Percentiles rank a stretch among this genome's conserved stretches.
These are phyloP conservation scores for Elaeis oleifera DNA, from an alignment of 202 grass and related monocot species.

Conservation along the genomic window DNA sequence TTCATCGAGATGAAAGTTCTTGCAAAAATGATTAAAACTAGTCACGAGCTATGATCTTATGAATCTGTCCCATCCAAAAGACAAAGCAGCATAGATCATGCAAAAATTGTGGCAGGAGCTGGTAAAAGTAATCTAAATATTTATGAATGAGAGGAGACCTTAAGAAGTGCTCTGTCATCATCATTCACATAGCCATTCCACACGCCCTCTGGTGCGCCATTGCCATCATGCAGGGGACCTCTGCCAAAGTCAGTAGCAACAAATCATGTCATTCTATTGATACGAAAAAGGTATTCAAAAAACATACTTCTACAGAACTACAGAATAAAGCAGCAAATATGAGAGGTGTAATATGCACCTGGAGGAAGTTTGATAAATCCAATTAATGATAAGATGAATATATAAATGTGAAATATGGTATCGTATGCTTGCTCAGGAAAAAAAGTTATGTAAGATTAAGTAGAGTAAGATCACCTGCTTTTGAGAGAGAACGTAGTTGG, in stretches of 20 bases:
- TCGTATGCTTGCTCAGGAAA: no score
- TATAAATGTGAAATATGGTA: no score
- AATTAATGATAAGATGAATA: no score
- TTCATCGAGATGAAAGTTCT: no score
- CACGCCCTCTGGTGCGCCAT: conserved; percentile 33
- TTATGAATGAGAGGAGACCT: conserved; percentile 32
- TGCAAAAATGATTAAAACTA: no score
- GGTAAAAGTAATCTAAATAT: neutral
- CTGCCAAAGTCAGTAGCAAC: conserved; percentile 23
- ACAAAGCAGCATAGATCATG: neutral
- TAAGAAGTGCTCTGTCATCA: conserved; percentile 89
- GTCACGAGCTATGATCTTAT: no score
- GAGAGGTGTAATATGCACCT: no score
- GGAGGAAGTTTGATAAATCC: no score
- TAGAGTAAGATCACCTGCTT: conserved; percentile 36
- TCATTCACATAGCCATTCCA: conserved; percentile 95
- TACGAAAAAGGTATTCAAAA: conserved; percentile 13
- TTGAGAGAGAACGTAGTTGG: conserved; percentile 91
- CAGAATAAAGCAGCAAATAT: no score
- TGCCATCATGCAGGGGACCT: conserved; percentile 42
- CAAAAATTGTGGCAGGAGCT: neutral
- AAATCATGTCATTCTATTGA: neutral
- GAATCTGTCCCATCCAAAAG: no score
- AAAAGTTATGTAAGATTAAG: no score
- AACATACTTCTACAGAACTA: neutral